Evolutionary conservation across 331 rosid species (phyloP), one percentile per base, ranked within the genome.

Genomic region (Saraca asoca): DNA sequence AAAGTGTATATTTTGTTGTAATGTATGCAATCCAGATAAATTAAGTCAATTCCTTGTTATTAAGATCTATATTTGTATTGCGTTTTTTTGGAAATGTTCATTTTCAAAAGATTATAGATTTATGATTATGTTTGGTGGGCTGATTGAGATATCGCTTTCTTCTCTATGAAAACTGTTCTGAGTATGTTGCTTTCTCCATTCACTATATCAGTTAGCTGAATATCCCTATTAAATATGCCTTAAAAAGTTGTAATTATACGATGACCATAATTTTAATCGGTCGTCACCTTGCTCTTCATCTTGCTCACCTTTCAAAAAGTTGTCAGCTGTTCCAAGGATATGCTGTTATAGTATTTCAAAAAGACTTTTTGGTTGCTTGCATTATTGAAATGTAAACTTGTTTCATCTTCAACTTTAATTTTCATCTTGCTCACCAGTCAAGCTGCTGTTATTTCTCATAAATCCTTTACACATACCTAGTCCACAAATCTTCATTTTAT

Each of bases 131-230:
- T 64, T 51, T 16, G 43, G 58, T 48, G 1, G 64, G 48, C 62
- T 73, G 69, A 70, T 50, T 43, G 59, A 44, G 71, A 62, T 44
- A 68, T 73, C 73, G 53, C 34, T 73, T 65, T 73, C 76, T 15
- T 63, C 64, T 73, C 53, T 58, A 39, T 19, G 37, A 24, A 55
- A 31, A 54, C 35, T 50, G 54, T 53, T 51, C 58, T 57, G 10
- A 49, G 50, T 63, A 56, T 68, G 46, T 33, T 62, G 51, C 29
- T 70, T n/a, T 59, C 51, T 38, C 43, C 59, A 33, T 38, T 48
- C 43, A 56, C 20, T 62, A 9, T 7, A 11, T 45, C 35, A 19
- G 54, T 43, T 14, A 39, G 35, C 51, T 54, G 58, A 58, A 41
- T 60, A 29, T 62, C 53, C 71, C 51, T 19, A 20, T 60, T 33